Conservation (phyloP, 2,329 filamentous ascomycete genomes). For the Blumeriella jaapii region DNA sequence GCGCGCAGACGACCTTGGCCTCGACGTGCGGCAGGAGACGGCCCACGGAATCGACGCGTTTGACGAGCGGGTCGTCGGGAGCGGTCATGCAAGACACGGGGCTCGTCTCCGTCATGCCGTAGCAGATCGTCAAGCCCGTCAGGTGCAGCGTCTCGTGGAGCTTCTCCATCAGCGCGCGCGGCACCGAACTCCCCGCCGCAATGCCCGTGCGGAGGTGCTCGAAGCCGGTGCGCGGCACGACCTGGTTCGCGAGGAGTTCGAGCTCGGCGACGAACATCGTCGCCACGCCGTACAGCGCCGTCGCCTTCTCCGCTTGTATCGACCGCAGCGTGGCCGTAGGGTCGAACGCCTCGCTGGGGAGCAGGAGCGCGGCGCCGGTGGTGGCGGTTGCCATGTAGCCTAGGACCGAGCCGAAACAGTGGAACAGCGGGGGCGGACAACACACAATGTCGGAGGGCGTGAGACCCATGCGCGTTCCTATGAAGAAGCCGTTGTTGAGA, state of each 20-base stretch:
- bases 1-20: constrained; percentile 64
- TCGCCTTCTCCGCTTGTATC: constrained; percentile 38
- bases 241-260: constrained; percentile 53
- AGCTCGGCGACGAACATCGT: constrained; percentile 93
- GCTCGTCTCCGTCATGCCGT: constrained; percentile 35
- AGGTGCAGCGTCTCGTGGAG: constrained; percentile 67
- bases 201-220: constrained; percentile 74
- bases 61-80: constrained; percentile 53
- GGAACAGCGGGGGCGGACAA: constrained; percentile 76
- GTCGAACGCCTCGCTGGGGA: constrained; percentile 80
- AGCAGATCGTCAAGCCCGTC: constrained; percentile 79
- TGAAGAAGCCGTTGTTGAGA: constrained; percentile 81
- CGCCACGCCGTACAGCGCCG: constrained; percentile 72
- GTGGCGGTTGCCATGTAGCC: constrained; percentile 96
- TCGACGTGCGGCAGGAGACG: constrained; percentile 71
- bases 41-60: constrained; percentile 61
- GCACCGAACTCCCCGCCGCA: constrained; percentile 77
- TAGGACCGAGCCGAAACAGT: constrained; percentile 83
- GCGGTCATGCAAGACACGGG: constrained; percentile 55
- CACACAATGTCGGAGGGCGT: constrained; percentile 63
- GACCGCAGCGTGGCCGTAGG: constrained; percentile 57
- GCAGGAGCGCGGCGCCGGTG: constrained; percentile 68
- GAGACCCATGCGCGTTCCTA: constrained; percentile 77
- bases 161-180: constrained; percentile 66
- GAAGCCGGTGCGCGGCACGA: constrained; percentile 39